Percentiles rank a stretch among this genome's conserved stretches.
Conservation (phyloP, 108 stramenopile species). For the Tribonema minus region DNA sequence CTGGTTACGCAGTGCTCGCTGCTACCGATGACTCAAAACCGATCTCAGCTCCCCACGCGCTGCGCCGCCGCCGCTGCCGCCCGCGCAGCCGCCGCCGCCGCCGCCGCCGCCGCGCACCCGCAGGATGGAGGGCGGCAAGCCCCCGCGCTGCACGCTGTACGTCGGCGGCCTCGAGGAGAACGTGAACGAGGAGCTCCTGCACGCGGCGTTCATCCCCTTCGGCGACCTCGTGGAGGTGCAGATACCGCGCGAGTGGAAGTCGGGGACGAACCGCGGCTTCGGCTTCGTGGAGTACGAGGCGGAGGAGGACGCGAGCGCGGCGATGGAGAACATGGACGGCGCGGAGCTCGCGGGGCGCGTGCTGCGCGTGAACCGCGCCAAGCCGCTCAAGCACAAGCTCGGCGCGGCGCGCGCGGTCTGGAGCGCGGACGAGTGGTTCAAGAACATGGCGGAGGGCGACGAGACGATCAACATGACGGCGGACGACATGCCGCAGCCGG, state of each 20-base stretch:
- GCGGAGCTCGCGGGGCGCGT: constrained; percentile 77
- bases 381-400: constrained; percentile 62
- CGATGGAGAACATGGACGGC: constrained; percentile 92
- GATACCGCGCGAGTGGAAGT: constrained; percentile 38
- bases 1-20: too few species aligned
- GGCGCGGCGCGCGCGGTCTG: constrained; percentile 60
- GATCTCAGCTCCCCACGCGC: background rate
- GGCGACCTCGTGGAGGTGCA: constrained; percentile 61
- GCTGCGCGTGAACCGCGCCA: constrained; percentile 75
- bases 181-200: constrained; percentile 71
- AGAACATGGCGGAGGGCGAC: constrained; percentile 41
- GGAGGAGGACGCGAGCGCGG: constrained; percentile 75
- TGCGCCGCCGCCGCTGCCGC: background rate
- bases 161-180: constrained; percentile 80
- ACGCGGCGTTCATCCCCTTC: constrained; percentile 90
- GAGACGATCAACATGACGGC: constrained; percentile 24
- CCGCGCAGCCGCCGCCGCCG: background rate
- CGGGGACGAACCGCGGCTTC: constrained; percentile 69
- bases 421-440: constrained; percentile 52
- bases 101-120: background rate
- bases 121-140: too few species aligned
- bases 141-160: constrained; percentile 3
- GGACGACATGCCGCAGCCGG: constrained; percentile 8
- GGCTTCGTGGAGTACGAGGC: constrained; percentile 87
- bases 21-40: too few species aligned